These are phyloP conservation scores for Colletotrichum sp. DNA, from an alignment of 2,329 filamentous ascomycete species.

Conservation along the genomic window DNA sequence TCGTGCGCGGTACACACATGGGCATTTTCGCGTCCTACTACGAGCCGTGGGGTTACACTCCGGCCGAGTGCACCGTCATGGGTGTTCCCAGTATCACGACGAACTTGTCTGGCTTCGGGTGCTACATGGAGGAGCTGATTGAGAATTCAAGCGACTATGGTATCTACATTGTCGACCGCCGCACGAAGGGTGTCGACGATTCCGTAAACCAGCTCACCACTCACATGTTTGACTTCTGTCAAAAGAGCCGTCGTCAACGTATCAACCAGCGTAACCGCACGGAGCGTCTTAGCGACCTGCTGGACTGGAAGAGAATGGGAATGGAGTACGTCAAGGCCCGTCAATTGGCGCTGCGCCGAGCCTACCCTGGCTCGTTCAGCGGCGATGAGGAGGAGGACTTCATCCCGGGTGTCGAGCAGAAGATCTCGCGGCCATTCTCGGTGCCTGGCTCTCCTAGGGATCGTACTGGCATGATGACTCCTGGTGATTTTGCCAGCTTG, in stretches of 20 bases:
- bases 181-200: slow-evolving; percentile 94
- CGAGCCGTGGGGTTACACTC: slow-evolving; percentile 98
- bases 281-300: slow-evolving; percentile 89
- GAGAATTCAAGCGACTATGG: slow-evolving; percentile 98
- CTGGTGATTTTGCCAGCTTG: slow-evolving; percentile 94
- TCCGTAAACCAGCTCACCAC: slow-evolving; percentile 94
- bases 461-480: slow-evolving; percentile 96
- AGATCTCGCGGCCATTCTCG: slow-evolving; percentile 93
- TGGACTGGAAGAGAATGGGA: slow-evolving; percentile 99
- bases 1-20: slow-evolving; percentile 94
- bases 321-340: slow-evolving; percentile 99
- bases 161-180: slow-evolving; percentile 97
- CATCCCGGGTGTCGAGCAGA: slow-evolving; percentile 90
- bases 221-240: slow-evolving; percentile 92
- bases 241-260: slow-evolving; percentile 92
- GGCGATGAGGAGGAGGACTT: slow-evolving; percentile 85
- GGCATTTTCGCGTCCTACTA: slow-evolving; percentile 98
- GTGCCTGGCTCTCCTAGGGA: slow-evolving; percentile 93
- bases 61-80: slow-evolving; percentile 98
- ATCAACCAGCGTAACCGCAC: slow-evolving; percentile 99
- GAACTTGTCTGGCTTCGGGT: slow-evolving; percentile 96
- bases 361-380: slow-evolving; percentile 86
- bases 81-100: slow-evolving; percentile 98
- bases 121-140: slow-evolving; percentile 99
- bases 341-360: slow-evolving; percentile 87